A percentile compares a stretch with the other conserved stretches of the same genome.
Conservation (phyloP, 2,329 filamentous ascomycete genomes). For the Cyphellophora attinorum region DNA sequence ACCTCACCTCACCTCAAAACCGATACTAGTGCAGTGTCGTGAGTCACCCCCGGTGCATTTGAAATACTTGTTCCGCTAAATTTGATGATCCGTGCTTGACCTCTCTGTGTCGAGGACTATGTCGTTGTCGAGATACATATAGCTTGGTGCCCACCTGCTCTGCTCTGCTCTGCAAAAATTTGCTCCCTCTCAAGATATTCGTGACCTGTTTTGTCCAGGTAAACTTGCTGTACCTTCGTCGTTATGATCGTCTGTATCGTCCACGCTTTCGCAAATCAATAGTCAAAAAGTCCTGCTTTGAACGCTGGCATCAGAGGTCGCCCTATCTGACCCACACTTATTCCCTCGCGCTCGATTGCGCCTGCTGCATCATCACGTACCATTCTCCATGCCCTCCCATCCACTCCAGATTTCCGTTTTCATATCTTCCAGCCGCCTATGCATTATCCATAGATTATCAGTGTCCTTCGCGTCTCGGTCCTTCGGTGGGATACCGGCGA, state of each 20-base stretch:
- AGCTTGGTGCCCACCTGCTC: too few species aligned
- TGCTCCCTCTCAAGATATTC: too few species aligned
- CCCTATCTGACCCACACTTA: not conserved
- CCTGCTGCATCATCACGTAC: not conserved
- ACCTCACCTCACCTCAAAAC: too few species aligned
- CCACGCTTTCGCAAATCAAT: not conserved
- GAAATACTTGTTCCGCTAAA: too few species aligned
- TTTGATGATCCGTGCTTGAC: too few species aligned
- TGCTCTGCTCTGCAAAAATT: too few species aligned
- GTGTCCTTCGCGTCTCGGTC: conserved; percentile 37
- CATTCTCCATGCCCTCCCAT: conserved; percentile 16
- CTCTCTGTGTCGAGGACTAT: too few species aligned
- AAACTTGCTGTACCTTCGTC: not conserved
- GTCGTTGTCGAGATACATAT: too few species aligned
- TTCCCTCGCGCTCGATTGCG: too few species aligned
- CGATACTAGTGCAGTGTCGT: too few species aligned
- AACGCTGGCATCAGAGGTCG: not conserved
- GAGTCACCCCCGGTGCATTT: too few species aligned
- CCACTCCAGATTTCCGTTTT: conserved; percentile 20
- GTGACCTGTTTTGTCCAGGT: not conserved
- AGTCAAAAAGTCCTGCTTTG: conserved; percentile 1
- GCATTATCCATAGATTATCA: conserved; percentile 37
- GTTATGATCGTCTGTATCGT: not conserved
- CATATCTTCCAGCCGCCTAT: conserved; percentile 18
- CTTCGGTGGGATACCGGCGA: conserved; percentile 30